Evolutionary conservation across 192 early-diverging fungal genomes (phyloP).

Genomic region (Phlyctochytrium planicorne): DNA sequence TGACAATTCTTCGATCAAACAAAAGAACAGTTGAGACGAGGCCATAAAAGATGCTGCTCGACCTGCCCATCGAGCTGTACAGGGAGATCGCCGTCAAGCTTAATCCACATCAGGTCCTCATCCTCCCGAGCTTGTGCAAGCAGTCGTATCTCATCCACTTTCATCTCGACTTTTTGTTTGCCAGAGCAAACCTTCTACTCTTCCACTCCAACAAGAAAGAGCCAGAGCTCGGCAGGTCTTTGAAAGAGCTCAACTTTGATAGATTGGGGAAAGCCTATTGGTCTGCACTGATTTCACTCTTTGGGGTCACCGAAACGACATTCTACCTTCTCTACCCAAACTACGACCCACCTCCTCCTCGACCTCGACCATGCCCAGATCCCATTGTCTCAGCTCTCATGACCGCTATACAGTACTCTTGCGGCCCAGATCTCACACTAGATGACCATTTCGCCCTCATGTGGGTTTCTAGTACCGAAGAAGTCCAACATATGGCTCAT

Average conservation of each 20-base stretch:
- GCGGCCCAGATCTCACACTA: neutral
- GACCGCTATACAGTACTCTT: neutral
- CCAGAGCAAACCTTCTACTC: no score
- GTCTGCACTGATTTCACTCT: neutral
- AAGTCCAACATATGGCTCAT: neutral
- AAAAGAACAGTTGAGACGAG: no score
- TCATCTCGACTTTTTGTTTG: no score
- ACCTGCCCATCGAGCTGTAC: no score
- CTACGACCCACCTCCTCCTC: slow-evolving; percentile 1
- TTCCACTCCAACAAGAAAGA: no score
- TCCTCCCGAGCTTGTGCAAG: no score
- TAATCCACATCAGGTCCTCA: no score
- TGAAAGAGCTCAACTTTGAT: slow-evolving; percentile 4
- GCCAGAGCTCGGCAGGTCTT: neutral
- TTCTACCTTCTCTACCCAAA: slow-evolving; percentile 1
- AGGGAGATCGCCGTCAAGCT: no score
- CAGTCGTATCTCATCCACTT: no score
- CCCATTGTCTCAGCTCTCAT: neutral
- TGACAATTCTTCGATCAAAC: no score
- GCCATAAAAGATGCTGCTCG: no score
- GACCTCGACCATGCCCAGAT: slow-evolving; percentile 2
- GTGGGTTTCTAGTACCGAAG: slow-evolving; percentile 2
- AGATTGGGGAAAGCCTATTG: neutral
- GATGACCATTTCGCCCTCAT: slow-evolving; percentile 6
- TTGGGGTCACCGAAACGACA: neutral